Evolutionary conservation across 495 filamentous ascomycete genomes (phyloP), one percentile per base, ranked within the genome.

Genomic region (Staphylotrichum tortipilum): DNA sequence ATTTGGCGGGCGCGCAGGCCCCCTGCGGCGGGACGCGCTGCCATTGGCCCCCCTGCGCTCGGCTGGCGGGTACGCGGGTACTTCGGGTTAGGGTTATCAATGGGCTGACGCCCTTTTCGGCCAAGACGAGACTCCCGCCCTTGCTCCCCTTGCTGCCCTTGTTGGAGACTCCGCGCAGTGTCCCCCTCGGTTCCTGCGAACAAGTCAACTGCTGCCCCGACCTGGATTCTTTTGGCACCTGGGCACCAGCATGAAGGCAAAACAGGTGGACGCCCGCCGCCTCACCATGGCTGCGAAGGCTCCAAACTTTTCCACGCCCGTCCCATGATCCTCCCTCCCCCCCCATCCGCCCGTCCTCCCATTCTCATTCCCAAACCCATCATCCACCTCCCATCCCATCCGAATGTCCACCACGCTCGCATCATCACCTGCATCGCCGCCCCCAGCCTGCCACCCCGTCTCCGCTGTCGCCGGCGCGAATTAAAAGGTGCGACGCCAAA

Each of bases 201-300:
- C 58, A 63, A 58, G 57, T 63, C 58, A 46, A 63, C 60, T 52
- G 60, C 56, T n/a, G n/a, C n/a, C n/a, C 61, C 56, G 59, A 64
- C 62, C 55, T 60, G 56, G n/a, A 56, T 54, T 60, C 62, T 63
- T 62, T 63, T 54, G 51, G n/a, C n/a, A n/a, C n/a, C n/a, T n/a
- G n/a, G n/a, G n/a, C n/a, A n/a, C n/a, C 62, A 65, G 59, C 62
- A 65, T 65, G 62, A 65, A 65, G 62, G 59, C 62, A 65, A 65
- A 65, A 65, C 62, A 65, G 61, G 58, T 63, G 58, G 58, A 61
- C 53, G 57, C 61, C 59, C 55, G 57, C 59, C 58, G 56, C 62
- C 60, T 60, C 59, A 52, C 50, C 48, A 60, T 57, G 62, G 59
- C 59, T 64, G 59, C 59, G 60, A 62, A 50, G 62, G 46, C 49